Base-by-base conservation (phyloP, 2,329 filamentous ascomycete genomes). In the Volutella citrinella region DNA sequence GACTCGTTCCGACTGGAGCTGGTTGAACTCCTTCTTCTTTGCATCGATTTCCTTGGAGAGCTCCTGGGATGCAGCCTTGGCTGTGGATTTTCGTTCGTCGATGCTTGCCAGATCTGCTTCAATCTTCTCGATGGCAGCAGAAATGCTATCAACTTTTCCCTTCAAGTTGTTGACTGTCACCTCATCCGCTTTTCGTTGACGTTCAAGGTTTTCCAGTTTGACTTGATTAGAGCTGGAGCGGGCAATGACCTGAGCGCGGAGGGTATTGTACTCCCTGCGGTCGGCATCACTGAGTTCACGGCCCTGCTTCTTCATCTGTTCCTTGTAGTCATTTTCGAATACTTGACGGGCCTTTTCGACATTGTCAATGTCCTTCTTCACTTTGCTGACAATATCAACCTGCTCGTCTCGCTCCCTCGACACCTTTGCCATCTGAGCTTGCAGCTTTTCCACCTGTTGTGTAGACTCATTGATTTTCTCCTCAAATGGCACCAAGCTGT, bases 11-110 rank as follows among this genome's bases (percentile, higher is more conserved):
- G 89, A 95, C 42, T 87, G 84, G 24, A 94, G 71, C 34, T 82
- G 78, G 56, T 95, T 93, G 56, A 89, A 85, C 40, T 93, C 85
- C 56, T 91, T 94, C 66, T 95, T 95, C 69, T 95, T 97, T 16
- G 70, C 65, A 19, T 89, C 83, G 30, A 95, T 86, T n/a, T 93
- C 84, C 42, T 78, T 75, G 7, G 79, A 74, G n/a, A 84, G 74
- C 28, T 85, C 72, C 46, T 83, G 82, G 39, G 84, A 76, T 7
- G 70, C 69, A 10, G 72, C 66, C 39, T 84, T 78, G 10, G 82
- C 74, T 5, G 76, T 65, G 23, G 75, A 68, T 50, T 79, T 84
- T 37, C 86, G 80, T 50, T 88, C 81, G 40, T 76, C 72, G 40
- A 94, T 78, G 12, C 74, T 76, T 23, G 72, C 65, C 12, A 89